phyloP scores from a whole-genome alignment of 257 asterid genomes.

The Nicotiana noctiflora region DNA sequence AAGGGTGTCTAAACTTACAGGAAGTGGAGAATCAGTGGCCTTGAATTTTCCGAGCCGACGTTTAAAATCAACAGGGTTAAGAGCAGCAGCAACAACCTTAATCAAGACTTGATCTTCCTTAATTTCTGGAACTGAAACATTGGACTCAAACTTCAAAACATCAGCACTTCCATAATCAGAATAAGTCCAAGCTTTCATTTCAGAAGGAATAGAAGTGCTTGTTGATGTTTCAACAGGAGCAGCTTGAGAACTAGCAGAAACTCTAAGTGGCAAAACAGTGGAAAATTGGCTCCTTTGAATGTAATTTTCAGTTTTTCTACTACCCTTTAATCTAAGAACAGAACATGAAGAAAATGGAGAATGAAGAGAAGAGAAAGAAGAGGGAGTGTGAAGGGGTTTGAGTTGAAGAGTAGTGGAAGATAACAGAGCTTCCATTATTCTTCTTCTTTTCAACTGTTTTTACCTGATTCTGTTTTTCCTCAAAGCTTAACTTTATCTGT shows the following conservation, averaged over 20 bases:
- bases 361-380: slow-evolving; percentile 2
- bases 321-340: slow-evolving; percentile 9
- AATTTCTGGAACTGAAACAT: slow-evolving; percentile 52
- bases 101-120: slow-evolving; percentile 73
- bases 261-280: slow-evolving; percentile 16
- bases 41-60: slow-evolving; percentile 66
- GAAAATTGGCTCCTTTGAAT: slow-evolving; percentile 7
- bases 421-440: slow-evolving; percentile 52
- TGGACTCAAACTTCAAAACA: slow-evolving; percentile 55
- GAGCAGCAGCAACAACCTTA: slow-evolving; percentile 83
- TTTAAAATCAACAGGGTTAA: slow-evolving; percentile 85
- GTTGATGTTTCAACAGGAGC: slow-evolving; percentile 39
- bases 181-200: slow-evolving; percentile 86
- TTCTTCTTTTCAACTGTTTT: neutral
- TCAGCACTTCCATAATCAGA: slow-evolving; percentile 71
- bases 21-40: slow-evolving; percentile 94
- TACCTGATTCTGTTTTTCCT: slow-evolving; percentile 7
- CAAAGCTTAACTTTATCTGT: neutral
- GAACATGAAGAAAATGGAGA: slow-evolving; percentile 10
- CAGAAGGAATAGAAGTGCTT: slow-evolving; percentile 40
- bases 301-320: slow-evolving; percentile 9
- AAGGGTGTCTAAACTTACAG: slow-evolving; percentile 33
- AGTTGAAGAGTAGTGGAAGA: slow-evolving; percentile 52
- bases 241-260: slow-evolving; percentile 52
- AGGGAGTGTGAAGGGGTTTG: slow-evolving; percentile 22